Base-by-base conservation (phyloP, 441 rosid genomes). In the California macrophylla region DNA sequence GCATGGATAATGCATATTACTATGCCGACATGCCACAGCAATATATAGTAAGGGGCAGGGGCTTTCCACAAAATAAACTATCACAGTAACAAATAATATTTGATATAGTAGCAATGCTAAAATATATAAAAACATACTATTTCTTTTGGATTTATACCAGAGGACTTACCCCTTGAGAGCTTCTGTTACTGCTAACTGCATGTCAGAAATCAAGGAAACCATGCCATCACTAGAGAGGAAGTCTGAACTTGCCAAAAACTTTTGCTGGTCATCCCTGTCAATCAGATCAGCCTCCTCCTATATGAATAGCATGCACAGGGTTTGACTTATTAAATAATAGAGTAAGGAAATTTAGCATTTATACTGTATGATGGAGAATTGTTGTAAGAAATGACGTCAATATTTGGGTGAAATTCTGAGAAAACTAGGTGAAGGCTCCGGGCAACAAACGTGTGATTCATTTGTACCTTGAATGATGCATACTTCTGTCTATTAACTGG, bases 211-310 rank as follows among this genome's bases (percentile, higher is more conserved):
- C 85, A 93, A 76, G 47, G 73, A 30, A 6, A 74, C 77, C 84
- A 89, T 24, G 79, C 96, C 90, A 80, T 80, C 69, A 75, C 72
- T 82, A 47, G 92, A 85, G 73, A 91, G 92, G 86, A 78, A 89
- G 79, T 89, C 96, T 18, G 96, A 86, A 81, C 86, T 83, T 12
- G 89, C 91, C 30, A 93, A 80, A 82, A 83, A 91, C 38, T 82
- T 90, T 74, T 87, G 86, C 79, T 86, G 89, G 79, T 87, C 91
- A 64, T 84, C 88, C 82, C 80, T 81, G 61, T 85, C 96, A 69
- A 87, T 75, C 67, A 85, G 78, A 83, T 84, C 88, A 70, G 74
- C 81, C 71, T 87, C 88, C 60, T 89, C 96, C 97, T 93, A 81
- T 40, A 23, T 38, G 64, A 69, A 69, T 50, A 61, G 36, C 63